Percentiles rank a stretch among this genome's conserved stretches.
phyloP scores from a whole-genome alignment of 176 grass and related monocot genomes.

The Musa beccarii region DNA sequence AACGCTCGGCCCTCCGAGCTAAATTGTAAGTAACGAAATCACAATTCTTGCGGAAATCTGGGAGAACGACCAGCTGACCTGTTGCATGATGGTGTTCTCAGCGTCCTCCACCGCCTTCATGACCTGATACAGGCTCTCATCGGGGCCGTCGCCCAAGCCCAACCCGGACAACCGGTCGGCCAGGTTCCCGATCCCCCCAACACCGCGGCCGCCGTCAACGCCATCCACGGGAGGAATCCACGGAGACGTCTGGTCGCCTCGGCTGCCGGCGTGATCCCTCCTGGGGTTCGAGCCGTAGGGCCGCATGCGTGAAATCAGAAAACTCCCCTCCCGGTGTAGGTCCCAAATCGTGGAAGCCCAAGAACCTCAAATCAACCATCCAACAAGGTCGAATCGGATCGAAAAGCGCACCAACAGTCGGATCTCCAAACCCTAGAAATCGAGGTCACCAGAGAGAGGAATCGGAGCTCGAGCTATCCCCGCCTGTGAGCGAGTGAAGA shows the following conservation, averaged over 20 bases:
- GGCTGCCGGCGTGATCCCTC: slow-evolving; percentile 10
- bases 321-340: not conserved
- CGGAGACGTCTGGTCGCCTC: not conserved
- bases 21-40: not conserved
- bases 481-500: too few species aligned
- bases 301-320: slow-evolving; percentile 16
- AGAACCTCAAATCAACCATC: not conserved
- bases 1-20: not conserved
- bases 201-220: slow-evolving; percentile 7
- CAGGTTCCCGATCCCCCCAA: slow-evolving; percentile 26
- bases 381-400: too few species aligned
- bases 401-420: too few species aligned
- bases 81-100: slow-evolving; percentile 61
- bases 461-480: too few species aligned
- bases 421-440: too few species aligned
- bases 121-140: slow-evolving; percentile 38
- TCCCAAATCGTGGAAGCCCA: not conserved
- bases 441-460: too few species aligned
- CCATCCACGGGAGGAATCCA: slow-evolving; percentile 7
- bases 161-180: slow-evolving; percentile 21
- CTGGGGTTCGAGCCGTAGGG: slow-evolving; percentile 26
- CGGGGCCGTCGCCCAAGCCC: slow-evolving; percentile 7
- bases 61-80: slow-evolving; percentile 32
- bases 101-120: slow-evolving; percentile 73
- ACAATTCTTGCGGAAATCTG: not conserved